Base-by-base conservation (phyloP, 2,329 filamentous ascomycete genomes). In the Nemania serpens region DNA sequence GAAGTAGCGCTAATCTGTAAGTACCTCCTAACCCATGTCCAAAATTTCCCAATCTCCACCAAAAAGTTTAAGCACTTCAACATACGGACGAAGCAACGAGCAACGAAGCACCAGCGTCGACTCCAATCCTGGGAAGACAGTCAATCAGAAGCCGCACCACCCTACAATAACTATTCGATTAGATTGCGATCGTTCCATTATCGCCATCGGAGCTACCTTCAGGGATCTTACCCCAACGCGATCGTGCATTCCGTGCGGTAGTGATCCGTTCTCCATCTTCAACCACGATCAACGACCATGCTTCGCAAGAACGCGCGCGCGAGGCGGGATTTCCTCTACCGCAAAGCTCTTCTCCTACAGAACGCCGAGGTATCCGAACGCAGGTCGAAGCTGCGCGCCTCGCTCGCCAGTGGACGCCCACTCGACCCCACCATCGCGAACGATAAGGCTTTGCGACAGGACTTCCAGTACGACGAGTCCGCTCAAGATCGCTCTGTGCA, bases 291-390 rank as follows among this genome's bases (percentile, higher is more conserved):
- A 39, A n/a, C 46, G 20, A n/a, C 17, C 43, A 66, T 66, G 63
- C 52, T 66, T 47, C 85, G 89, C 71, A 85, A 88, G 82, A 89
- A 92, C 83, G 88, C 89, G 64, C 87, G 91, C 68, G 87, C 93
- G 76, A 84, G 91, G 70, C 84, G 91, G 69, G 91, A 96, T 74
- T 96, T 98, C 48, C 64, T 99, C 70, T 96, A 97, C 76, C 88
- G 94, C 62, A 89, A 91, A 50, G 94, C 95, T 39, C 83, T 97
- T 59, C 88, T 92, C 20, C 85, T 97, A 45, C 88, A 90, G 68
- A 92, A 97, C 79, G 94, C 94, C 63, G 94, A 97, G 72, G 96
- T 96, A 66, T 91, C 90, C 59, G 91, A 96, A 75, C 97, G 97
- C 76, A 84, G 94, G 70, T 90, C 93, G 41, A 91, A 96, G 74